phyloP scores from a whole-genome alignment of 176 grass and related monocot species.

The Oryza punctata region DNA sequence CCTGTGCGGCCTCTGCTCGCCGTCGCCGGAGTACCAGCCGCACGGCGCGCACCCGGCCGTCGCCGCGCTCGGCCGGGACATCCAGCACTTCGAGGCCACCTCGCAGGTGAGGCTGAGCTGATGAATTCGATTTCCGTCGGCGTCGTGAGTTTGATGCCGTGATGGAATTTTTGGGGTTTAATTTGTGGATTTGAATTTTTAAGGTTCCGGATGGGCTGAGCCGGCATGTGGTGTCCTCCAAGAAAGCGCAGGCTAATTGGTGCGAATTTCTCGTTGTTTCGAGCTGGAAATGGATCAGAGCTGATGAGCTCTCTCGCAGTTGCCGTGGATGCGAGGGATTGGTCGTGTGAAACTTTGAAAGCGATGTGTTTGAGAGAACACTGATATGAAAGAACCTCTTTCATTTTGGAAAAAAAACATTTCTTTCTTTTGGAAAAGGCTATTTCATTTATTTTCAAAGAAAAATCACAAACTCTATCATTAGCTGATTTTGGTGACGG shows the following conservation, averaged over 20 bases:
- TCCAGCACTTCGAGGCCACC: conserved; percentile 59
- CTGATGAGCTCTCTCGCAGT: neutral
- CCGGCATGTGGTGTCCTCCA: conserved; percentile 78
- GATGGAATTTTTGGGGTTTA: neutral
- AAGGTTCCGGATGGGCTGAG: conserved; percentile 75
- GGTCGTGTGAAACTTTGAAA: neutral
- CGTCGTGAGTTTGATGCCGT: neutral
- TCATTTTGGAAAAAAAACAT: too few relatives aligned
- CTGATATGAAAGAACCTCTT: neutral
- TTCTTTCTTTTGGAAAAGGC: too few relatives aligned
- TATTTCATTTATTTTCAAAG: neutral
- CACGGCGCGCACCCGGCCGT: conserved; percentile 51
- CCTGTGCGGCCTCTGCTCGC: conserved; percentile 52
- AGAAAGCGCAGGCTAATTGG: conserved; percentile 93
- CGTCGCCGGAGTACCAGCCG: conserved; percentile 24
- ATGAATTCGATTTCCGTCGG: neutral
- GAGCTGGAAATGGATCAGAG: neutral
- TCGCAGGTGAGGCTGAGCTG: conserved; percentile 52
- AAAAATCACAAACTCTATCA: neutral
- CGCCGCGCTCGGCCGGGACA: conserved; percentile 66
- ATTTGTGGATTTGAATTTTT: neutral
- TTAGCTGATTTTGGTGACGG: neutral
- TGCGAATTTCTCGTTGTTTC: conserved; percentile 23
- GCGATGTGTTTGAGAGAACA: neutral
- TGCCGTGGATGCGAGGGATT: neutral